Evolutionary conservation across 106 monocot species (phyloP).

Genomic region (Acorus calamus): DNA sequence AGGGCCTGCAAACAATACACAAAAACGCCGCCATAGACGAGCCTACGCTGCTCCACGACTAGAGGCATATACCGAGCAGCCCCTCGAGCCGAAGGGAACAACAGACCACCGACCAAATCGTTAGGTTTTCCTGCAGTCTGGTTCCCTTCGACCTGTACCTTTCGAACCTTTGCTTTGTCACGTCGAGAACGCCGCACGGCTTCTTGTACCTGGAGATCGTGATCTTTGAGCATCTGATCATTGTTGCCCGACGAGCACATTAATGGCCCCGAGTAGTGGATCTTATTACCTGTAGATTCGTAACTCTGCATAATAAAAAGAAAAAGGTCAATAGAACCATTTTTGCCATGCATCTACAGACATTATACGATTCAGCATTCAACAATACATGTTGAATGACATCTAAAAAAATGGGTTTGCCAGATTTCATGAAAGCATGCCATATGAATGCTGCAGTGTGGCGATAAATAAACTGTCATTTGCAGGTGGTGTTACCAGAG

Average conservation of each 20-base stretch:
- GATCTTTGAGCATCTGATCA: slow-evolving; percentile 89
- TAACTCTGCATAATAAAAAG: slow-evolving; percentile 27
- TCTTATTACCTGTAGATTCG: slow-evolving; percentile 47
- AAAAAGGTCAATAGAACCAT: neutral
- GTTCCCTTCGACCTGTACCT: slow-evolving; percentile 29
- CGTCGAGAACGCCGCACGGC: slow-evolving; percentile 49
- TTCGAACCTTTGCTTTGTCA: slow-evolving; percentile 54
- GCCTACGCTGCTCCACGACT: slow-evolving; percentile 22
- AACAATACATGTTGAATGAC: too few species aligned
- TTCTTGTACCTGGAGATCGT: slow-evolving; percentile 82
- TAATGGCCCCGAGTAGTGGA: slow-evolving; percentile 83
- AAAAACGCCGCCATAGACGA: too few species aligned
- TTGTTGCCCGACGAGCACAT: slow-evolving; percentile 44
- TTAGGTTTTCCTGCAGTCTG: slow-evolving; percentile 29
- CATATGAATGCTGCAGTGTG: too few species aligned
- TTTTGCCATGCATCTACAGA: too few species aligned
- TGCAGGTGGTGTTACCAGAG: too few species aligned
- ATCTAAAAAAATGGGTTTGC: too few species aligned
- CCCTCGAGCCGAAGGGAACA: slow-evolving; percentile 56
- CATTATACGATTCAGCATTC: too few species aligned
- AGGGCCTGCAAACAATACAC: too few species aligned
- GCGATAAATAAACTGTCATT: too few species aligned
- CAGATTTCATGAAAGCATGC: too few species aligned
- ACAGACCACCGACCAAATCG: slow-evolving; percentile 26
- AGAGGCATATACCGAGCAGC: slow-evolving; percentile 36